These are phyloP conservation scores for Cystobasidium pallidum DNA, from an alignment of 1,284 basidiomycete species.

Conservation along the genomic window DNA sequence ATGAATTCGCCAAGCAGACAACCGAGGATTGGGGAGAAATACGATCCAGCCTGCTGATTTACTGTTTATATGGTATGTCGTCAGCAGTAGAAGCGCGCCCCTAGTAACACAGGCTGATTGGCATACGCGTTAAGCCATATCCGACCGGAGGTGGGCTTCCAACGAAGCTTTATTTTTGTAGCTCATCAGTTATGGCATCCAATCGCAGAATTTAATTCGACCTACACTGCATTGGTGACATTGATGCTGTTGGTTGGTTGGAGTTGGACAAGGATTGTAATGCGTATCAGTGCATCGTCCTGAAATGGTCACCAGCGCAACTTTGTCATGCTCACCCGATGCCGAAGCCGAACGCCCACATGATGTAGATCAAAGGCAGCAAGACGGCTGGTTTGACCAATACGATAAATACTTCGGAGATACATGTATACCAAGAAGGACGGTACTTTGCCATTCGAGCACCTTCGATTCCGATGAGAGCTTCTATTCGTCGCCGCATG, in stretches of 20 bases:
- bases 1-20: constrained; percentile 70
- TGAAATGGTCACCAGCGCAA: too few species aligned
- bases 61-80: too few species aligned
- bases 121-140: constrained; percentile 59
- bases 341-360: constrained; percentile 68
- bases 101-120: too few species aligned
- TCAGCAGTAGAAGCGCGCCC: too few species aligned
- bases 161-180: constrained; percentile 61
- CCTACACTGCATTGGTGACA: constrained; percentile 68
- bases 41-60: constrained; percentile 43
- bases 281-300: too few species aligned
- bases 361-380: constrained; percentile 65
- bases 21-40: constrained; percentile 59
- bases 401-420: constrained; percentile 62
- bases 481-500: constrained; percentile 65
- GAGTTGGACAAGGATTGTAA: too few species aligned
- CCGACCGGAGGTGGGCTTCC: constrained; percentile 65
- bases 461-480: constrained; percentile 69
- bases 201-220: neutral
- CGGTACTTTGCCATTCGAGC: constrained; percentile 66
- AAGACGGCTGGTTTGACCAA: constrained; percentile 69
- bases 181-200: neutral
- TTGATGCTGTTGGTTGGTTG: too few species aligned
- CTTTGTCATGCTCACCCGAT: too few species aligned
- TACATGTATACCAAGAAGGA: constrained; percentile 62